Conservation (phyloP, 192 early-diverging fungal species). For the Phlyctochytrium arcticum region DNA sequence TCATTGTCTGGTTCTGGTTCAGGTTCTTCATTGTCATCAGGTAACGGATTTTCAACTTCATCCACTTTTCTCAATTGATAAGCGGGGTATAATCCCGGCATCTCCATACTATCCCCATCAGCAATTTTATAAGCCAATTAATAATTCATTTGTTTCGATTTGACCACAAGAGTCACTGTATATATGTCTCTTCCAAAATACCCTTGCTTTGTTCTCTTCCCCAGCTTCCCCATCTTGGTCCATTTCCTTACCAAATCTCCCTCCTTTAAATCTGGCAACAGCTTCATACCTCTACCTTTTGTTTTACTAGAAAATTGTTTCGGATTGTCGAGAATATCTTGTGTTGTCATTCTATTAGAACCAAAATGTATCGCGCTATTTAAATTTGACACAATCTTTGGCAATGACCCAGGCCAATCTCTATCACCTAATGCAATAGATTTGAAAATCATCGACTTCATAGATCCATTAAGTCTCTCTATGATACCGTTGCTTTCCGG, state of each 20-base stretch:
- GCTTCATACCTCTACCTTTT: background rate
- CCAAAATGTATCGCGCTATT: background rate
- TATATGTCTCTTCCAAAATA: conserved; percentile 1
- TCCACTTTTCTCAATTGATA: background rate
- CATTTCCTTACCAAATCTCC: conserved; percentile 3
- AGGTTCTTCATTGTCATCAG: background rate
- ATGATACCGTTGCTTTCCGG: background rate
- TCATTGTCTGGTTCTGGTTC: background rate
- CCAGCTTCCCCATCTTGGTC: background rate
- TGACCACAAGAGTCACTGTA: background rate
- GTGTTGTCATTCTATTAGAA: background rate
- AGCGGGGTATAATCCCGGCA: background rate
- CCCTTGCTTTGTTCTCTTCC: background rate
- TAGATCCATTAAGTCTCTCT: background rate
- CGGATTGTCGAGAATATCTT: background rate
- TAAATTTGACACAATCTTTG: background rate
- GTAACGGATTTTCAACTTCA: too few species aligned
- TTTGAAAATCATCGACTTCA: background rate
- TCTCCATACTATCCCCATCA: background rate
- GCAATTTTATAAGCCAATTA: background rate
- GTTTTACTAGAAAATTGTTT: background rate
- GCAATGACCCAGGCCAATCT: background rate
- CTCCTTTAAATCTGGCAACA: background rate
- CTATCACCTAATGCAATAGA: background rate
- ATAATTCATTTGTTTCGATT: background rate